Evolutionary conservation across 1,284 basidiomycete species (phyloP).

Genomic region (Cryptococcus sp.): DNA sequence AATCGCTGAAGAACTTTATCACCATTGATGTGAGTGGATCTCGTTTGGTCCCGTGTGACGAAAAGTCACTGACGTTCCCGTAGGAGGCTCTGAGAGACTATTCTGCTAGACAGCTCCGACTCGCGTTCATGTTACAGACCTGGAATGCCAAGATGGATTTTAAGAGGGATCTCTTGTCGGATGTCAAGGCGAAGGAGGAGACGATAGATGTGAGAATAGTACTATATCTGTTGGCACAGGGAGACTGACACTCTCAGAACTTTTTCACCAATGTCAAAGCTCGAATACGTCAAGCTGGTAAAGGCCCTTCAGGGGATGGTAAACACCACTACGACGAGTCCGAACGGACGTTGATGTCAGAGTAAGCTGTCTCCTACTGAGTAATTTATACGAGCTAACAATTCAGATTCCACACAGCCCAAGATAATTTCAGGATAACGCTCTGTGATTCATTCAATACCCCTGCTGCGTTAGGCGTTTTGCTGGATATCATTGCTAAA

Average conservation of each 20-base stretch:
- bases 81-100: conserved; percentile 87
- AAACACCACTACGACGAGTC: conserved; percentile 53
- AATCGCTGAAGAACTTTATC: conserved; percentile 98
- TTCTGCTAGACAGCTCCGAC: conserved; percentile 82
- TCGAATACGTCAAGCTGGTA: conserved; percentile 52
- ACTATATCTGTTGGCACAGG: too few species aligned
- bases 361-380: conserved; percentile 50
- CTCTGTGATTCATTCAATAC: conserved; percentile 99
- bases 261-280: conserved; percentile 89
- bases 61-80: conserved; percentile 9
- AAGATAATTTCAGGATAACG: conserved; percentile 75
- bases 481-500: conserved; percentile 79
- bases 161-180: conserved; percentile 76
- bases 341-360: conserved; percentile 62
- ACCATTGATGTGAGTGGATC: conserved; percentile 78
- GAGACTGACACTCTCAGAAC: conserved; percentile 60
- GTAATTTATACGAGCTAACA: neutral
- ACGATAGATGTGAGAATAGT: conserved; percentile 84
- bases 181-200: conserved; percentile 81
- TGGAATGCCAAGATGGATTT: conserved; percentile 96
- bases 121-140: conserved; percentile 84
- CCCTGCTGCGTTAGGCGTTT: conserved; percentile 68
- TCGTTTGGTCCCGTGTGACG: neutral
- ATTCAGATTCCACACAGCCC: conserved; percentile 66
- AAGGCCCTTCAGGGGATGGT: conserved; percentile 42